Conservation (phyloP, 176 grass and related monocot species). For the Tillandsia leiboldiana region DNA sequence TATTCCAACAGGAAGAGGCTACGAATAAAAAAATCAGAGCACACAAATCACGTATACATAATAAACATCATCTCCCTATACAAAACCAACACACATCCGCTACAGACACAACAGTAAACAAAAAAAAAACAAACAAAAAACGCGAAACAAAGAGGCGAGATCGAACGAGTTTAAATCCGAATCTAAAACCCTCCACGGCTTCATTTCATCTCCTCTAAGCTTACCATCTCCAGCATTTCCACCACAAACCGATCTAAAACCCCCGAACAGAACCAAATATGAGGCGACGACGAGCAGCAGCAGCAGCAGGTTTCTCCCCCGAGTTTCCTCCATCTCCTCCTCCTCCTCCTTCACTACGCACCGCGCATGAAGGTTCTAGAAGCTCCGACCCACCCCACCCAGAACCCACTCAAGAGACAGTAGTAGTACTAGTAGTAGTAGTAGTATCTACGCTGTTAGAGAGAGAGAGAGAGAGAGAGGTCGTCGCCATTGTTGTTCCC, state of each 20-base stretch:
- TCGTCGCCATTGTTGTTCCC: background rate
- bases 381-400: too few species aligned
- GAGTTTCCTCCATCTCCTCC: too few species aligned
- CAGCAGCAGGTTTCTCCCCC: background rate
- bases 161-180: background rate
- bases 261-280: background rate
- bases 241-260: background rate
- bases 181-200: background rate
- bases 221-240: background rate
- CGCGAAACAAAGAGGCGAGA: background rate
- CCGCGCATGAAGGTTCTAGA: too few species aligned
- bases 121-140: background rate
- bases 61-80: background rate
- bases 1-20: background rate
- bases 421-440: background rate
- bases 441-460: background rate
- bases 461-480: background rate
- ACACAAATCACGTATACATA: background rate
- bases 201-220: background rate
- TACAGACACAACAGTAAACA: background rate
- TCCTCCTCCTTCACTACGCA: too few species aligned
- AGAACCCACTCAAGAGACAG: background rate
- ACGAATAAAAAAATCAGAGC: background rate
- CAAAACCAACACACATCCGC: background rate
- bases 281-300: background rate